These are phyloP conservation scores for Grosmannia clavigera DNA, from an alignment of 2,329 filamentous ascomycete species.

Conservation along the genomic window DNA sequence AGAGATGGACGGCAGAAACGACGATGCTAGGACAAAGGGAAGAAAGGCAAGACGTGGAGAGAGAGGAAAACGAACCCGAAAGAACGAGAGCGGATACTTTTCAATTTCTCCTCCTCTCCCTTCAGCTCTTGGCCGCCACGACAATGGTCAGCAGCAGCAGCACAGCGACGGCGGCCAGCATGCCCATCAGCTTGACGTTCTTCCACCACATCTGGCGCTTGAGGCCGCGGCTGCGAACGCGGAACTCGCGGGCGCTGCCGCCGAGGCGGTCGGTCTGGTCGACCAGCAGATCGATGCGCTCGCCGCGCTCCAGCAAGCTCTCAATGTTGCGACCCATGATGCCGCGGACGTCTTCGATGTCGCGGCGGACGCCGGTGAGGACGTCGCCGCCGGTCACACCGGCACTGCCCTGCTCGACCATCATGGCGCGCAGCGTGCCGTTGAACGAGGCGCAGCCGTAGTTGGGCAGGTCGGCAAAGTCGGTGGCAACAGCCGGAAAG, in stretches of 20 bases:
- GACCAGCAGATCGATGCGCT: slow-evolving; percentile 85
- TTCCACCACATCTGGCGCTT: slow-evolving; percentile 99
- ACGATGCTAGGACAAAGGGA: background rate
- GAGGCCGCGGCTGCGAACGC: slow-evolving; percentile 72
- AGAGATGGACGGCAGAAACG: background rate
- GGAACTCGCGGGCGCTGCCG: slow-evolving; percentile 78
- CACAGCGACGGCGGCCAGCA: slow-evolving; percentile 57
- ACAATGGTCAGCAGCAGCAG: slow-evolving; percentile 45
- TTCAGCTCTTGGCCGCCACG: slow-evolving; percentile 31
- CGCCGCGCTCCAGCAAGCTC: slow-evolving; percentile 74
- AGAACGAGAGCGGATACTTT: background rate
- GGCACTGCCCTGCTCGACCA: slow-evolving; percentile 66
- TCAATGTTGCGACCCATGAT: slow-evolving; percentile 97
- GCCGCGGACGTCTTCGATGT: slow-evolving; percentile 84
- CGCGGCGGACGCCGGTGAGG: slow-evolving; percentile 67
- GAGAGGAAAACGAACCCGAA: background rate
- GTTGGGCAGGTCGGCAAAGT: slow-evolving; percentile 68
- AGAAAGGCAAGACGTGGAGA: background rate
- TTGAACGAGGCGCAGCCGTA: slow-evolving; percentile 92
- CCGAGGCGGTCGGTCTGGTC: slow-evolving; percentile 93
- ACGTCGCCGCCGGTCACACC: slow-evolving; percentile 66
- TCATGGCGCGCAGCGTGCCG: slow-evolving; percentile 57
- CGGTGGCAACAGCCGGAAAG: slow-evolving; percentile 52
- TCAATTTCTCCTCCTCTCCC: background rate
- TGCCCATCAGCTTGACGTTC: slow-evolving; percentile 86